phyloP scores from a whole-genome alignment of 2,329 filamentous ascomycete species.

The Fusarium concolor region DNA sequence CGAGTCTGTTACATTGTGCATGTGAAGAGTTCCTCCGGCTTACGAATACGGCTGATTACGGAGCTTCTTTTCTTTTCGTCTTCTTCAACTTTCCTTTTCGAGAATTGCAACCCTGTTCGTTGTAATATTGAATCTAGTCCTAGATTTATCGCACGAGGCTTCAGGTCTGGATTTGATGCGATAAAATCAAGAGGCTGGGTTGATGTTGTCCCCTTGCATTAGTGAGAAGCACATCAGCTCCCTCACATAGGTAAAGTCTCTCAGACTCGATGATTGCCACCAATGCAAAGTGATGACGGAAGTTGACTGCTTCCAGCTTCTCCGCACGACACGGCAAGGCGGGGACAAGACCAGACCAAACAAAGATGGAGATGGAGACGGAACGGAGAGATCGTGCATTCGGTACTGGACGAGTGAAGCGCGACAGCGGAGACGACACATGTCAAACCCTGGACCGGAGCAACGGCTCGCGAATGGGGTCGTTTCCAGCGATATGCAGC shows the following conservation, averaged over 20 bases:
- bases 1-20: conserved; percentile 9
- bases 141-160: conserved; percentile 5
- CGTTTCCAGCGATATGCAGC: conserved; percentile 38
- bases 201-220: conserved; percentile 28
- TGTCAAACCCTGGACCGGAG: conserved; percentile 42
- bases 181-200: conserved; percentile 11
- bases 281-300: conserved; percentile 25
- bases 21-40: conserved; percentile 32
- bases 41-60: conserved; percentile 33
- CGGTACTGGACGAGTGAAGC: conserved; percentile 33
- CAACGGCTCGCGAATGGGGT: conserved; percentile 45
- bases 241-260: conserved; percentile 4
- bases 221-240: conserved; percentile 29
- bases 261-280: conserved; percentile 1
- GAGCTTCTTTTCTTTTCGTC: conserved; percentile 19
- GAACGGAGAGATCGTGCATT: conserved; percentile 46
- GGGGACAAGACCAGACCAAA: conserved; percentile 18
- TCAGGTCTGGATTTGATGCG: too few relatives aligned
- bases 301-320: conserved; percentile 31
- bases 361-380: conserved; percentile 32
- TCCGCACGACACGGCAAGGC: conserved; percentile 39
- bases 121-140: conserved; percentile 12
- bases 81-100: conserved; percentile 28
- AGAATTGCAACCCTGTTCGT: conserved; percentile 27
- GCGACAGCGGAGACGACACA: conserved; percentile 38